phyloP scores from a whole-genome alignment of 108 stramenopile species.

The Epipyxis sp. region DNA sequence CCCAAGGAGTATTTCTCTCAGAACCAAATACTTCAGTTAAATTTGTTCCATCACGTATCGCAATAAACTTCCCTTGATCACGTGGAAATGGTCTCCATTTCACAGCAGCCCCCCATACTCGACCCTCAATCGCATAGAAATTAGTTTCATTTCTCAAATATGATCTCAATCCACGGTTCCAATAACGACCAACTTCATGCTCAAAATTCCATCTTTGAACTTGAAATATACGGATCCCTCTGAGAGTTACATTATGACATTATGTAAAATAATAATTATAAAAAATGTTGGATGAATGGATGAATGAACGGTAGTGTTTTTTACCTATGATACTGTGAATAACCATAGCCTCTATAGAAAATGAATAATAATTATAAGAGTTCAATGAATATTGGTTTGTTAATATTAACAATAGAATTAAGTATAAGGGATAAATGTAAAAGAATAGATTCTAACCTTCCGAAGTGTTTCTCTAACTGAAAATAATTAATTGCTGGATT shows the following conservation, averaged over 20 bases:
- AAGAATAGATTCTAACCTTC: not conserved
- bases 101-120: slow-evolving; percentile 1
- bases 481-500: slow-evolving; percentile 23
- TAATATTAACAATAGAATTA: too few species aligned
- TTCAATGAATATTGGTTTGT: too few species aligned
- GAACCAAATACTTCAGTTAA: slow-evolving; percentile 5
- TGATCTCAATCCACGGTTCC: slow-evolving; percentile 16
- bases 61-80: slow-evolving; percentile 11
- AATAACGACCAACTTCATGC: not conserved
- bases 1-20: not conserved
- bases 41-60: slow-evolving; percentile 16
- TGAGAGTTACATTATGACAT: not conserved
- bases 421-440: too few species aligned
- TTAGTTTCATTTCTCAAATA: slow-evolving; percentile 12
- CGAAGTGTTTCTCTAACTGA: slow-evolving; percentile 2
- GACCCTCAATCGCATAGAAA: not conserved
- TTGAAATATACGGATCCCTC: slow-evolving; percentile 8
- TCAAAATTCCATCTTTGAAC: slow-evolving; percentile 6
- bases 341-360: too few species aligned
- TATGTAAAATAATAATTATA: too few species aligned
- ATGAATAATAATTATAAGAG: too few species aligned
- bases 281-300: too few species aligned
- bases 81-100: slow-evolving; percentile 12
- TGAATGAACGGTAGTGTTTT: too few species aligned
- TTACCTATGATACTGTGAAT: too few species aligned